Percentiles rank a stretch among this genome's conserved stretches.
Conservation (phyloP, 2,329 filamentous ascomycete genomes). For the Aspergillus ibericus region DNA sequence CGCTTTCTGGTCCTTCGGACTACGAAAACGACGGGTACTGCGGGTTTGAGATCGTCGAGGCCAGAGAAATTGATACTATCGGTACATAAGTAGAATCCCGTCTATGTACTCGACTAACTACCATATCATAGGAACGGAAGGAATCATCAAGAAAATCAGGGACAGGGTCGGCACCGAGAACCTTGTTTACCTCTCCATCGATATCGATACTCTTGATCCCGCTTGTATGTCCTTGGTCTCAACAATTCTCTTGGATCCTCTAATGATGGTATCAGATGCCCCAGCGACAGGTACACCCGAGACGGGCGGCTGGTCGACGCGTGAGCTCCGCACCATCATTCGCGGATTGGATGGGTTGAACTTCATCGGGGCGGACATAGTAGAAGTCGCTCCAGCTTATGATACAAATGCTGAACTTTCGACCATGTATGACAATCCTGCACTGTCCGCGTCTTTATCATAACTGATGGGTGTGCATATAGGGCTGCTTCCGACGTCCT, state of each 20-base stretch:
- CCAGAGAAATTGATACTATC: conserved; percentile 67
- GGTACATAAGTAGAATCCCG: conserved; percentile 29
- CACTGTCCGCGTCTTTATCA: not conserved
- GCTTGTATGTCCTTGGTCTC: conserved; percentile 57
- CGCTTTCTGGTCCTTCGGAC: conserved; percentile 73
- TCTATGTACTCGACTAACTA: not conserved
- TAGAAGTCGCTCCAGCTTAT: conserved; percentile 63
- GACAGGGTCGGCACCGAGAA: conserved; percentile 71
- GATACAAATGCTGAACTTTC: conserved; percentile 62
- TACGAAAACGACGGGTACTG: conserved; percentile 85
- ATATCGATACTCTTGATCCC: conserved; percentile 86
- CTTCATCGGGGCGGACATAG: conserved; percentile 61
- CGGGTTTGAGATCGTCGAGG: conserved; percentile 80
- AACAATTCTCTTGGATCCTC: not conserved
- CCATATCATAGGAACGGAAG: conserved; percentile 52
- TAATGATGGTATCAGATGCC: conserved; percentile 30
- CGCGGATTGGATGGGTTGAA: conserved; percentile 60
- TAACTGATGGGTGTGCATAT: not conserved
- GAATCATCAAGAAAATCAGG: conserved; percentile 76
- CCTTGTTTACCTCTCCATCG: conserved; percentile 78
- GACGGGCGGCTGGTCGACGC: conserved; percentile 61
- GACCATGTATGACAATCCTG: conserved; percentile 36
- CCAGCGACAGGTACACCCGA: conserved; percentile 60
- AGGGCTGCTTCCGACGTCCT: conserved; percentile 58
- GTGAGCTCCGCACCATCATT: conserved; percentile 59